Evolutionary conservation across 495 filamentous ascomycete genomes (phyloP), one percentile per base, ranked within the genome.

Genomic region (Neurospora sublineolata): DNA sequence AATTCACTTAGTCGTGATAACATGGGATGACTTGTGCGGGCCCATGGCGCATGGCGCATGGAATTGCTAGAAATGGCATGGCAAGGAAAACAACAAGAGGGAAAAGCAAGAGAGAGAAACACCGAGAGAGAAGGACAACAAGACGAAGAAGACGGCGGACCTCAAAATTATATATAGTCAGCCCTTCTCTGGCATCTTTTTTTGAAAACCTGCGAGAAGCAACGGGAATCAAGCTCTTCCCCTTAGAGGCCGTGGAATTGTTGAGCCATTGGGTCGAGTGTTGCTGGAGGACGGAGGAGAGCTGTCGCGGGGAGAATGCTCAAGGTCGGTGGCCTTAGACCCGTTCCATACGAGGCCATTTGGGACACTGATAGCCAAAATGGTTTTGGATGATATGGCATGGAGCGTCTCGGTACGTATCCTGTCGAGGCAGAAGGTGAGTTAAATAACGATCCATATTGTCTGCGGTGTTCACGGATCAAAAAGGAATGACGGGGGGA

Each of bases 1-100:
- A 42, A 1, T 42, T n/a, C 41, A 0, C 3, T 0, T n/a, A 0
- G 6, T 8, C 18, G 16, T 0, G 2, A 42, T 0, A 44, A n/a
- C 18, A 10, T 18, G 18, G 1, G 3, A 44, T n/a, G 41, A n/a
- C 41, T 44, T 8, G 0, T 44, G 18, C 8, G 41, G 41, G 3
- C 18, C 18, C 42, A 44, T 44, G 18, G 8, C 42, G 4, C 42
- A 44, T 44, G 18, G 8, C 42, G 4, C 42, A 8, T 44, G 42
- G 8, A 44, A 20, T 20, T 6, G 1, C 0, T 0, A 11, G 37
- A 11, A 38, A 38, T 12, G 10, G 37, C 37, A 38, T 38, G 16
- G 0, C 8, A 7, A 9, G n/a, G 6, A 18, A 42, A 42, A 42
- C 16, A 18, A 1, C 41, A 8, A 11, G 42, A 20, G 8, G n/a